These are phyloP conservation scores for Scedosporium boydii DNA, from an alignment of 2,329 filamentous ascomycete genomes.

Conservation along the genomic window DNA sequence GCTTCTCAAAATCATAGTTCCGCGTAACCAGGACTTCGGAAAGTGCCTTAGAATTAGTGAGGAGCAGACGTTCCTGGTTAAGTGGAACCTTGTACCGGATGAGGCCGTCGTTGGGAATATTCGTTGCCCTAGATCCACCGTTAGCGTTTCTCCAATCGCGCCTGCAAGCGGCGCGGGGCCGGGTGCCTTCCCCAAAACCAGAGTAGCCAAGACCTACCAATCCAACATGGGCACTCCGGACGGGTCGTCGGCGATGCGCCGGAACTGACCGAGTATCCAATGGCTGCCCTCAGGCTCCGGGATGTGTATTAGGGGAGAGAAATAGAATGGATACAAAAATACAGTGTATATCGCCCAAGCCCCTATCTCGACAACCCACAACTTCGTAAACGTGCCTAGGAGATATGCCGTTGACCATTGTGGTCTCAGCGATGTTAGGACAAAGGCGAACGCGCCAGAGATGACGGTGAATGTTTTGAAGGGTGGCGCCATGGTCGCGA, in stretches of 20 bases:
- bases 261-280: slow-evolving; percentile 39
- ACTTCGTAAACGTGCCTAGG: neutral
- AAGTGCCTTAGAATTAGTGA: slow-evolving; percentile 55
- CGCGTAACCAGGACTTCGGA: slow-evolving; percentile 60
- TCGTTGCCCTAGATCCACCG: slow-evolving; percentile 39
- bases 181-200: neutral
- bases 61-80: slow-evolving; percentile 53
- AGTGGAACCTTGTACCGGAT: slow-evolving; percentile 56
- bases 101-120: slow-evolving; percentile 57
- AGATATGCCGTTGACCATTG: neutral
- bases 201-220: slow-evolving; percentile 27
- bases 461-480: neutral
- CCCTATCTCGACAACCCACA: slow-evolving; percentile 25
- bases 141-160: neutral
- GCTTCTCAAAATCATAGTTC: slow-evolving; percentile 63
- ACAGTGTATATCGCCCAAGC: slow-evolving; percentile 29
- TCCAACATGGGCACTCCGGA: slow-evolving; percentile 35
- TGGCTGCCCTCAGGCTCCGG: slow-evolving; percentile 33
- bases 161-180: neutral
- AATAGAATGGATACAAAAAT: slow-evolving; percentile 37
- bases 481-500: neutral
- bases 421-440: neutral
- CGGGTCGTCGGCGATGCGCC: slow-evolving; percentile 17
- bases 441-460: neutral
- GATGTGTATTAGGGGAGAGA: slow-evolving; percentile 39